Percentiles rank a stretch among this genome's conserved stretches.
Conservation (phyloP, 2,329 filamentous ascomycete species). For the Tolypocladium ovalisporum region DNA sequence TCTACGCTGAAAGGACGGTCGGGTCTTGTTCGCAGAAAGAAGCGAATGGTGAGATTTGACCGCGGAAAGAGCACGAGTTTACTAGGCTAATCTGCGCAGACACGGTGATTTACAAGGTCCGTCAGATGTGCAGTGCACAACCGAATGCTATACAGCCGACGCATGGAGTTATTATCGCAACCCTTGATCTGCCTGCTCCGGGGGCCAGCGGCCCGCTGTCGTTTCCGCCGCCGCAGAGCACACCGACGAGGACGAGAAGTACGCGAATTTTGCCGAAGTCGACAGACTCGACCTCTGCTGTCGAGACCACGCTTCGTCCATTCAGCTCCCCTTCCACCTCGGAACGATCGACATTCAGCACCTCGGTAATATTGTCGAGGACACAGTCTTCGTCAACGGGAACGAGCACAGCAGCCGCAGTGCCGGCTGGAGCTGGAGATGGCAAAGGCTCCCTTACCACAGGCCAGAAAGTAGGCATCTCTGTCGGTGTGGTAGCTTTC, state of each 20-base stretch:
- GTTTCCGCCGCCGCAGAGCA: slow-evolving; percentile 13
- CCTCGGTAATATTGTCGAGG: neutral
- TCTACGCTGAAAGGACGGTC: slow-evolving; percentile 39
- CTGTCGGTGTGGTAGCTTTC: slow-evolving; percentile 40
- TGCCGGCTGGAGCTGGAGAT: slow-evolving; percentile 7
- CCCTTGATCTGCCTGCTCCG: slow-evolving; percentile 28
- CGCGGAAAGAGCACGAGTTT: neutral
- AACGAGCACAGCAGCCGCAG: slow-evolving; percentile 1
- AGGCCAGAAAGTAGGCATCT: slow-evolving; percentile 46
- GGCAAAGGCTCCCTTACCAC: slow-evolving; percentile 15
- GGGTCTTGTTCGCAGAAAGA: slow-evolving; percentile 41
- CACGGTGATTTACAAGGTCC: slow-evolving; percentile 35
- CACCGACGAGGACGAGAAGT: neutral
- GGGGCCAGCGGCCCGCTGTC: slow-evolving; percentile 11
- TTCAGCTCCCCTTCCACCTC: neutral
- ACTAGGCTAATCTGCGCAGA: slow-evolving; percentile 8
- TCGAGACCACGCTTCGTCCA: slow-evolving; percentile 3
- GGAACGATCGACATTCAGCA: neutral
- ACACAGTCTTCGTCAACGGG: slow-evolving; percentile 1
- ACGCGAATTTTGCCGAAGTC: slow-evolving; percentile 1
- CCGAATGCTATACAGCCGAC: slow-evolving; percentile 42
- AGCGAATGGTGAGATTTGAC: slow-evolving; percentile 17
- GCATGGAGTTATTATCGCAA: slow-evolving; percentile 47
- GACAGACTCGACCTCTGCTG: slow-evolving; percentile 1
- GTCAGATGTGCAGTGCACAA: slow-evolving; percentile 45